phyloP scores from a whole-genome alignment of 2,329 filamentous ascomycete genomes.

The Colletotrichum noveboracense region DNA sequence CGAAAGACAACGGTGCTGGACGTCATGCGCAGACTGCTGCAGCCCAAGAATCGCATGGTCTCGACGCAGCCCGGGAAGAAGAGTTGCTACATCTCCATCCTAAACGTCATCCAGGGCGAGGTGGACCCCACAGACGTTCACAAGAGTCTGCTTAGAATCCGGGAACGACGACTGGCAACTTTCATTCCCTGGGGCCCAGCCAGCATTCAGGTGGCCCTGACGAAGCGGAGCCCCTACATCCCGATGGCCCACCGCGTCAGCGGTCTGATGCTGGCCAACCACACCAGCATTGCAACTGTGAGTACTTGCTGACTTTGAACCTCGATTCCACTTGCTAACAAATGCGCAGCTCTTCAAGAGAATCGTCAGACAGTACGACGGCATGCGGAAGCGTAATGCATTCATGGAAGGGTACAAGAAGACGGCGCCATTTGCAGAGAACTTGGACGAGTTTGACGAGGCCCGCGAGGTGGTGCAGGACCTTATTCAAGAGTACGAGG shows the following conservation, averaged over 20 bases:
- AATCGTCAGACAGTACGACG: conserved; percentile 90
- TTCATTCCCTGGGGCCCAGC: conserved; percentile 99
- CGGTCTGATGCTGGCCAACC: conserved; percentile 96
- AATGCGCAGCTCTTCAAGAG: conserved; percentile 79
- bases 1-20: conserved; percentile 98
- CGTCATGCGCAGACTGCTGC: conserved; percentile 93
- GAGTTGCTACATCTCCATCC: conserved; percentile 98
- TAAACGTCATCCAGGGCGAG: conserved; percentile 99
- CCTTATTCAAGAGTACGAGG: conserved; percentile 93
- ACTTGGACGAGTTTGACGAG: conserved; percentile 93
- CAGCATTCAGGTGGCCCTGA: conserved; percentile 95
- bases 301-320: conserved; percentile 28
- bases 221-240: conserved; percentile 95
- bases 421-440: conserved; percentile 90
- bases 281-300: conserved; percentile 93
- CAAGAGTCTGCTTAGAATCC: conserved; percentile 95
- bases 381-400: conserved; percentile 93
- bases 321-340: background rate
- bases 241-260: conserved; percentile 94
- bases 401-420: conserved; percentile 98
- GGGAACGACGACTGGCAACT: conserved; percentile 89
- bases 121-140: conserved; percentile 98
- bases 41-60: conserved; percentile 99
- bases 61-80: conserved; percentile 94
- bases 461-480: conserved; percentile 90